Percentiles rank a stretch among this genome's conserved stretches.
These are phyloP conservation scores for Piper longum DNA, from an alignment of 164 flowering plant genomes.

Conservation along the genomic window DNA sequence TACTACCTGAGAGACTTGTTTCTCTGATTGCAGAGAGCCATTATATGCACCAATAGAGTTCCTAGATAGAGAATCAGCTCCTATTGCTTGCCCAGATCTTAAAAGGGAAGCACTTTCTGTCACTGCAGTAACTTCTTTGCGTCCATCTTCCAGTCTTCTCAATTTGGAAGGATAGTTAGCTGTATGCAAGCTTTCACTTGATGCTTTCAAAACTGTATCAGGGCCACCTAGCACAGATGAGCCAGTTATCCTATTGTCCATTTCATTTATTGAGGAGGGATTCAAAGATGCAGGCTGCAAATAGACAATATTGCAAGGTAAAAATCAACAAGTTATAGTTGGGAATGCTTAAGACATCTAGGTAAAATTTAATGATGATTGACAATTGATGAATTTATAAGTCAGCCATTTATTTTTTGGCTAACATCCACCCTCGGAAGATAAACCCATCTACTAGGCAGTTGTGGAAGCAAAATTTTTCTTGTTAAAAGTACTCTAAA, in stretches of 20 bases:
- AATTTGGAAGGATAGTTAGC: constrained; percentile 35
- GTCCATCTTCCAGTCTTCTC: constrained; percentile 47
- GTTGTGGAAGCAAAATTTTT: too few species aligned
- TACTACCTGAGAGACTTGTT: constrained; percentile 43
- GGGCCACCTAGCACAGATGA: constrained; percentile 15
- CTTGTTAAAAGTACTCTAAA: too few species aligned
- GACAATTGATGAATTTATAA: too few species aligned
- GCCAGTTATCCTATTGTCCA: constrained; percentile 17
- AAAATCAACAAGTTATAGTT: too few species aligned
- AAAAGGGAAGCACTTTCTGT: constrained; percentile 8
- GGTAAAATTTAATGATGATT: too few species aligned
- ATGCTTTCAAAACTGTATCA: constrained; percentile 13
- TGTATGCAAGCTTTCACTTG: constrained; percentile 20
- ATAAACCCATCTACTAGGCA: too few species aligned
- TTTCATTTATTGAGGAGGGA: constrained; percentile 8
- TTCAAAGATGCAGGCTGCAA: constrained; percentile 35
- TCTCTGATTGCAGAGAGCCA: constrained; percentile 22
- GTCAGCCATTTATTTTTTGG: too few species aligned
- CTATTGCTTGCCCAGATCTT: constrained; percentile 20
- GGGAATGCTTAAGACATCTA: too few species aligned
- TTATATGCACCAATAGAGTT: constrained; percentile 21
- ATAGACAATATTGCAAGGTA: background rate
- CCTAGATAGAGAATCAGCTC: constrained; percentile 13
- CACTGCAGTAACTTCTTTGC: constrained; percentile 13
- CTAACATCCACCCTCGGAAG: too few species aligned